Conservation (phyloP, 75 land plant genomes). For the Picea sitchensis region DNA sequence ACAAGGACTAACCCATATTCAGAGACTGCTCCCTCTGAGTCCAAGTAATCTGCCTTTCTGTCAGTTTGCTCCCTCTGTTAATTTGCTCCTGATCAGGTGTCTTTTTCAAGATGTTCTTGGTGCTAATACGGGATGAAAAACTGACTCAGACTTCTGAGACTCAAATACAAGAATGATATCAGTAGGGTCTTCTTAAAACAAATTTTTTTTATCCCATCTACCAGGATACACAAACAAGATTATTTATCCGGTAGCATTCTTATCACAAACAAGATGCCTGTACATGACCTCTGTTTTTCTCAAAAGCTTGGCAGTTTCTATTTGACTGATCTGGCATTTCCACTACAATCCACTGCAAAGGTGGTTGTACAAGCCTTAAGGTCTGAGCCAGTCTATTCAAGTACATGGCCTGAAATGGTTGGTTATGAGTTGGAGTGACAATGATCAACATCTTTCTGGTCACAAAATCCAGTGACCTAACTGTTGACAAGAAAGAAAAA, state of each 20-base stretch:
- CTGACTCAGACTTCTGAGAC: too few species aligned
- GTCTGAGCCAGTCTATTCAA: constrained; percentile 66
- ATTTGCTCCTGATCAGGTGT: too few species aligned
- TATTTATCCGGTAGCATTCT: constrained; percentile 48
- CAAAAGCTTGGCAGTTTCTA: constrained; percentile 60
- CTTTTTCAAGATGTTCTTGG: too few species aligned
- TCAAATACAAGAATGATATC: too few species aligned
- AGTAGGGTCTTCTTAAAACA: too few species aligned
- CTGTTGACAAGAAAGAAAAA: neutral
- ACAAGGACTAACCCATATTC: too few species aligned
- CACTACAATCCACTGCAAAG: constrained; percentile 83
- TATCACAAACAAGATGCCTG: constrained; percentile 71
- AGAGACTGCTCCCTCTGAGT: too few species aligned
- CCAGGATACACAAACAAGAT: too few species aligned
- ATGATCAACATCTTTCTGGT: constrained; percentile 57
- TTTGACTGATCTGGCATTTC: constrained; percentile 51
- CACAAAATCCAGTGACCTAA: constrained; percentile 7
- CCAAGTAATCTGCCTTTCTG: too few species aligned
- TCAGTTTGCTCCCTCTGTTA: too few species aligned
- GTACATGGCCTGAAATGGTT: constrained; percentile 44
- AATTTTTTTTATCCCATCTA: constrained; percentile 47
- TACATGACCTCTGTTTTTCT: constrained; percentile 78
- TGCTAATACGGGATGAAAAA: too few species aligned
- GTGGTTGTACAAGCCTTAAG: constrained; percentile 63
- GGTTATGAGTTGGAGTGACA: constrained; percentile 74